phyloP scores from a whole-genome alignment of 805 yeast species.

The Monosporozyma aerobia region DNA sequence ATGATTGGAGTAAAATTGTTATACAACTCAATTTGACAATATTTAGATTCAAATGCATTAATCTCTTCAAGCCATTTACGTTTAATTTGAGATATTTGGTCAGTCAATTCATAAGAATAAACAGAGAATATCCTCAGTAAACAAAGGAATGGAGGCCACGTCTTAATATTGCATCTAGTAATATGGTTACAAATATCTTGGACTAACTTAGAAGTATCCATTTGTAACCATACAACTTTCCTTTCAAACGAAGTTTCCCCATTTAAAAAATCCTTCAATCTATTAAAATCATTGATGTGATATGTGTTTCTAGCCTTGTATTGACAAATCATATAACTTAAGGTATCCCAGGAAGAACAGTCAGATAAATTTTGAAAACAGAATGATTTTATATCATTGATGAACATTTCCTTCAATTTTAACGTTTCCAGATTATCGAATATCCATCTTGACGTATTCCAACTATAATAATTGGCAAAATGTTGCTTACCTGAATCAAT shows the following conservation, averaged over 20 bases:
- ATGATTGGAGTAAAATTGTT: conserved; percentile 8
- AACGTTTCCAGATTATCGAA: conserved; percentile 15
- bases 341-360: conserved; percentile 31
- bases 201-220: conserved; percentile 1
- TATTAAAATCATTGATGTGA: conserved; percentile 9
- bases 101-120: not conserved
- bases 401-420: conserved; percentile 7
- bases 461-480: conserved; percentile 33
- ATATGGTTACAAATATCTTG: conserved; percentile 8
- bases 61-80: conserved; percentile 14
- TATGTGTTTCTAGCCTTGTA: not conserved
- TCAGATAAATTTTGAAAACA: conserved; percentile 24
- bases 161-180: conserved; percentile 11
- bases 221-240: not conserved
- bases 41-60: conserved; percentile 8
- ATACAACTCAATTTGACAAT: conserved; percentile 4
- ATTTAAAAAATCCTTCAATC: not conserved
- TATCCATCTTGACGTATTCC: conserved; percentile 32
- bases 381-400: conserved; percentile 14
- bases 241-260: not conserved
- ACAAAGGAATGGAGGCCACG: conserved; percentile 24
- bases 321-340: conserved; percentile 15
- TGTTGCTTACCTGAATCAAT: conserved; percentile 27
- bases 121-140: conserved; percentile 6
- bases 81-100: not conserved